Conservation (phyloP, 305 asterid genomes). For the Euphrasia arctica region DNA sequence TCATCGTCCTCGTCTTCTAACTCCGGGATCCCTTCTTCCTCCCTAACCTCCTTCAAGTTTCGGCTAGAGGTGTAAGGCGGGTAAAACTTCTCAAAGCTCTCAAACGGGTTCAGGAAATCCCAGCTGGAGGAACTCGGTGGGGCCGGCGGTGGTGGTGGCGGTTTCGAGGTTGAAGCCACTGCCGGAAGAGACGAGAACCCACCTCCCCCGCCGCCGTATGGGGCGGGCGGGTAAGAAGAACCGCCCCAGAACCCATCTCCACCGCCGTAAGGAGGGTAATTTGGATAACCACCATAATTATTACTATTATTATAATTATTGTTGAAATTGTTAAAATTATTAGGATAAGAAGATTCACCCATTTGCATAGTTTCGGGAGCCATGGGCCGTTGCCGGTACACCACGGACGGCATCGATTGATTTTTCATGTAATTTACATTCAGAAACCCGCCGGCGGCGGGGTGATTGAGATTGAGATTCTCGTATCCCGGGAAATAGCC, state of each 20-base stretch:
- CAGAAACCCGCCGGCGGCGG: constrained; percentile 47
- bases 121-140: constrained; percentile 77
- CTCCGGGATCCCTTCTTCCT: constrained; percentile 98
- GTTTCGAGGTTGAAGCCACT: constrained; percentile 52
- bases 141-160: constrained; percentile 85
- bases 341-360: constrained; percentile 44
- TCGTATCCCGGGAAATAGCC: constrained; percentile 39
- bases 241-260: constrained; percentile 55
- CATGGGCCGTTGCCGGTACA: constrained; percentile 69
- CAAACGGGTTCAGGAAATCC: constrained; percentile 94
- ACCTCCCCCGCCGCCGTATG: constrained; percentile 33
- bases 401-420: constrained; percentile 64
- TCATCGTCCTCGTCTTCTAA: constrained; percentile 89
- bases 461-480: constrained; percentile 35
- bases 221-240: constrained; percentile 36
- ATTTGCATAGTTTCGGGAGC: constrained; percentile 54
- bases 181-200: constrained; percentile 32
- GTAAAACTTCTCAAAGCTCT: constrained; percentile 65
- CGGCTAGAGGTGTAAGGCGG: constrained; percentile 67
- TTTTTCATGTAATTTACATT: constrained; percentile 70
- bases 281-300: constrained; percentile 27
- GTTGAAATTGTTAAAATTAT: constrained; percentile 22
- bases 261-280: constrained; percentile 34
- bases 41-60: constrained; percentile 82
- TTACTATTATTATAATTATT: not conserved